These are phyloP conservation scores for Nemania abortiva DNA, from an alignment of 2,329 filamentous ascomycete genomes.

Conservation along the genomic window DNA sequence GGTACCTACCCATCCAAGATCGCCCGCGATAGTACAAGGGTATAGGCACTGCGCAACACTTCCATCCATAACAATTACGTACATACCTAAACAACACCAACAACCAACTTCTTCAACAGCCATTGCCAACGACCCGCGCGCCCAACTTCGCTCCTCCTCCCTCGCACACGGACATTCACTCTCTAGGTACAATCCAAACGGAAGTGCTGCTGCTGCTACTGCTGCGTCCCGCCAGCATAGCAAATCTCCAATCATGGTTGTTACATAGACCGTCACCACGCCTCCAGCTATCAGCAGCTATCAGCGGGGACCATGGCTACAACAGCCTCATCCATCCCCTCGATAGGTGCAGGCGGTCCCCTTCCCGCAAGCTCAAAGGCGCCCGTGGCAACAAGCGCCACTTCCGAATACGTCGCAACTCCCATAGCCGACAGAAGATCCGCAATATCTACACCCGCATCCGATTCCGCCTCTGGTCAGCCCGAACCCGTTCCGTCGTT, in stretches of 20 bases:
- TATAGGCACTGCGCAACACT: too few relatives aligned
- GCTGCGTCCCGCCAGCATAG: conserved; percentile 11
- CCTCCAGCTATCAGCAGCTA: conserved; percentile 29
- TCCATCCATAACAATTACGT: too few relatives aligned
- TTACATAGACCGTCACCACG: conserved; percentile 25
- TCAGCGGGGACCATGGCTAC: conserved; percentile 46
- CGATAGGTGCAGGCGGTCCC: conserved; percentile 41
- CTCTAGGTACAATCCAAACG: neutral
- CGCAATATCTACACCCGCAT: neutral
- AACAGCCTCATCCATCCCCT: conserved; percentile 41
- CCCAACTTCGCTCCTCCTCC: neutral
- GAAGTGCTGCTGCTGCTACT: neutral
- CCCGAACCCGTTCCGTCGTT: conserved; percentile 49
- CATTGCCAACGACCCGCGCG: neutral
- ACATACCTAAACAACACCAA: conserved; percentile 6
- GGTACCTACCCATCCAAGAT: neutral
- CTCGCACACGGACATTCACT: neutral
- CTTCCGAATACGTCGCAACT: conserved; percentile 43
- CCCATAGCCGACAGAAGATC: conserved; percentile 15
- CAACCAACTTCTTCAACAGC: neutral
- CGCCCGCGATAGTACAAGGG: neutral
- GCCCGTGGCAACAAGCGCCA: conserved; percentile 42
- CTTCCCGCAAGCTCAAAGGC: conserved; percentile 42
- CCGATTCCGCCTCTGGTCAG: conserved; percentile 18
- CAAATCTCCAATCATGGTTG: conserved; percentile 32